Evolutionary conservation across 2,329 filamentous ascomycete genomes (phyloP), one percentile per base, ranked within the genome.

Genomic region (Pseudocercospora eumusae): DNA sequence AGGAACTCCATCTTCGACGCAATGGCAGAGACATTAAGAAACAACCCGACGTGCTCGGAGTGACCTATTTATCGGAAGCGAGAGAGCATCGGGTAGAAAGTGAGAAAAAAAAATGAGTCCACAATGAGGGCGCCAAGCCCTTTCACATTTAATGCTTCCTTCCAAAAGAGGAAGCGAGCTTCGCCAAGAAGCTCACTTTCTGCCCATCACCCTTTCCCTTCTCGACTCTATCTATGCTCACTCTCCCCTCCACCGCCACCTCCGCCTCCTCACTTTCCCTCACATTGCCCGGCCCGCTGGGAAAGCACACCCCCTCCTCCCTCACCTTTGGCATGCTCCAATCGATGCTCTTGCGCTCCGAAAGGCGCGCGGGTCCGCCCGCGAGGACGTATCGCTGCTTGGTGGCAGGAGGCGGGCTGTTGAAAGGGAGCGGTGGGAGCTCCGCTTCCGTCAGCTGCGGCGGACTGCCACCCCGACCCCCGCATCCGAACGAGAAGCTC

Each of bases 101-200:
- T 18, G 20, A 21, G 21, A 45, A 10, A 45, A n/a, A 9, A 45
- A 45, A 45, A 25, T 47, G 44, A 21, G 21, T 13, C 44, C 44
- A 20, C n/a, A 40, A 5, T 40, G 36, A 40, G 36, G 36, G 36
- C 36, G 36, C 36, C 36, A 40, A 18, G 36, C 36, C 36, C 36
- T n/a, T n/a, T 40, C 44, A 21, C n/a, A 47, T 47, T 13, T 25
- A 20, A 25, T n/a, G 31, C 47, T 28, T n/a, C 52, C 15, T 54
- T 15, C 13, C 18, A 9, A 54, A 40, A 2, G 27, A 31, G 49
- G 25, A 53, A 25, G 27, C 20, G 11, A 53, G 25, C 21, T 53
- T 53, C n/a, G n/a, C 18, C 9, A 33, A 20, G 23, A 54, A 54
- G 23, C 27, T 33, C 18, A n/a, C 52, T 54, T 54, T 54, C 40